Conservation (phyloP, 2,329 filamentous ascomycete genomes). For the Chrysoporthe austroafricana region DNA sequence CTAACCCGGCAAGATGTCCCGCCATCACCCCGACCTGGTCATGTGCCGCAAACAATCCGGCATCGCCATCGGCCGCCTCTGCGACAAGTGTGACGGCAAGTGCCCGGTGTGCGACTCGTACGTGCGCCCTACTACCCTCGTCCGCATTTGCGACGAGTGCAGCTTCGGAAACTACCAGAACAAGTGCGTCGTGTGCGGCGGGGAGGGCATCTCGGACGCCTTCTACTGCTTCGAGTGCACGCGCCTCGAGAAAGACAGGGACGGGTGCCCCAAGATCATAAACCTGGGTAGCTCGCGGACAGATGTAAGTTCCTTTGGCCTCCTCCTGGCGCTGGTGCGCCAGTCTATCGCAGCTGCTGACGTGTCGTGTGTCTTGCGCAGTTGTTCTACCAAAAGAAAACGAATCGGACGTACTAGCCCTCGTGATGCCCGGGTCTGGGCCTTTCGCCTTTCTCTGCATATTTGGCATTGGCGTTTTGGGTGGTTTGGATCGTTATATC, state of each 20-base stretch:
- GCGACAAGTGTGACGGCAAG: conserved; percentile 99
- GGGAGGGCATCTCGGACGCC: conserved; percentile 95
- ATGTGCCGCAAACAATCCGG: conserved; percentile 99
- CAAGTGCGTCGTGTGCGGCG: conserved; percentile 98
- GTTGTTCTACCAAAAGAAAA: conserved; percentile 70
- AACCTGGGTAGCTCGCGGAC: conserved; percentile 95
- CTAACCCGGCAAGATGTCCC: conserved; percentile 67
- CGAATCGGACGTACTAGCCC: conserved; percentile 63
- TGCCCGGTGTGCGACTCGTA: conserved; percentile 99
- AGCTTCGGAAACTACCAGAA: conserved; percentile 99
- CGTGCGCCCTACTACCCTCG: conserved; percentile 94
- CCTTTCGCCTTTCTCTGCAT: conserved; percentile 26
- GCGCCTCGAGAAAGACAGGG: conserved; percentile 91
- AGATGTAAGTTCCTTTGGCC: conserved; percentile 63
- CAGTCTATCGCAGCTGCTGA: conserved; percentile 8
- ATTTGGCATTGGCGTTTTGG: conserved; percentile 24
- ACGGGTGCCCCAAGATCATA: conserved; percentile 99
- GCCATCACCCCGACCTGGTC: conserved; percentile 96
- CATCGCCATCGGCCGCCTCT: conserved; percentile 97
- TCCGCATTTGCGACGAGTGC: conserved; percentile 99
- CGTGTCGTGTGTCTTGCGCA: conserved; percentile 34
- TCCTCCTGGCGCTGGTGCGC: conserved; percentile 44
- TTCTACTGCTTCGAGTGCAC: conserved; percentile 99
- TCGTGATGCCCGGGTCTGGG: conserved; percentile 54
- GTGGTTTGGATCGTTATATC: conserved; percentile 14